A percentile compares a stretch with the other conserved stretches of the same genome.
Conservation (phyloP, 2,329 filamentous ascomycete genomes). For the Penicillium fuscoglaucum region DNA sequence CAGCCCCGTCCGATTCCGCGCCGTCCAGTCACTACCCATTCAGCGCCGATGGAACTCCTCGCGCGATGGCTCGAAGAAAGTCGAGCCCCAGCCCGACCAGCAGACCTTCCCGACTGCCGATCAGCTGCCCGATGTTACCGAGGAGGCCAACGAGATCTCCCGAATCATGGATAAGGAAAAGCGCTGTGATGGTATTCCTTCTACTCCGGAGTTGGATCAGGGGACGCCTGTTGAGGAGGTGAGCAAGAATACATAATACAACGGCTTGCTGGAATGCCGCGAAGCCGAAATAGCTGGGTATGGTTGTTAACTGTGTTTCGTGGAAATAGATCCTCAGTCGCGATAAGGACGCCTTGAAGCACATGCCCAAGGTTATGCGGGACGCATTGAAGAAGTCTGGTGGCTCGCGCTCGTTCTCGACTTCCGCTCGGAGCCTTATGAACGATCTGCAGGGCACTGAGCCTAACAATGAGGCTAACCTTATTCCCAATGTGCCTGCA, state of each 20-base stretch:
- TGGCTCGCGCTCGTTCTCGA: conserved; percentile 59
- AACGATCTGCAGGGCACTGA: conserved; percentile 30
- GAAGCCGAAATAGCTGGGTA: background rate
- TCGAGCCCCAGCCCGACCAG: conserved; percentile 27
- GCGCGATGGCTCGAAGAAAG: conserved; percentile 29
- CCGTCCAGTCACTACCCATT: conserved; percentile 15
- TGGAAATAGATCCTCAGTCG: conserved; percentile 60
- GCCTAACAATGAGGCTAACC: conserved; percentile 10
- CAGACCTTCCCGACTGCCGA: conserved; percentile 53
- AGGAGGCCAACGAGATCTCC: conserved; percentile 63
- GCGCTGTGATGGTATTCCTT: conserved; percentile 44
- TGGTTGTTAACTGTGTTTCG: background rate
- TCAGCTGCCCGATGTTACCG: conserved; percentile 60
- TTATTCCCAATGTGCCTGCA: background rate
- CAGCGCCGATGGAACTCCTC: conserved; percentile 41
- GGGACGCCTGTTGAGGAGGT: conserved; percentile 69
- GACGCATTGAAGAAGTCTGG: conserved; percentile 53
- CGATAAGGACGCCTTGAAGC: conserved; percentile 61
- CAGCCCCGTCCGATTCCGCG: conserved; percentile 24
- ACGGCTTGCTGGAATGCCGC: background rate
- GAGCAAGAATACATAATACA: conserved; percentile 19
- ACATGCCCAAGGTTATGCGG: conserved; percentile 67
- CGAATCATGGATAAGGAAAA: conserved; percentile 54
- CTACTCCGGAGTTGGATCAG: conserved; percentile 61
- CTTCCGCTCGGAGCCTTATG: conserved; percentile 46